A percentile compares a stretch with the other conserved stretches of the same genome.
Conservation (phyloP, 768 basidiomycete genomes). For the Auriculariales sp. region DNA sequence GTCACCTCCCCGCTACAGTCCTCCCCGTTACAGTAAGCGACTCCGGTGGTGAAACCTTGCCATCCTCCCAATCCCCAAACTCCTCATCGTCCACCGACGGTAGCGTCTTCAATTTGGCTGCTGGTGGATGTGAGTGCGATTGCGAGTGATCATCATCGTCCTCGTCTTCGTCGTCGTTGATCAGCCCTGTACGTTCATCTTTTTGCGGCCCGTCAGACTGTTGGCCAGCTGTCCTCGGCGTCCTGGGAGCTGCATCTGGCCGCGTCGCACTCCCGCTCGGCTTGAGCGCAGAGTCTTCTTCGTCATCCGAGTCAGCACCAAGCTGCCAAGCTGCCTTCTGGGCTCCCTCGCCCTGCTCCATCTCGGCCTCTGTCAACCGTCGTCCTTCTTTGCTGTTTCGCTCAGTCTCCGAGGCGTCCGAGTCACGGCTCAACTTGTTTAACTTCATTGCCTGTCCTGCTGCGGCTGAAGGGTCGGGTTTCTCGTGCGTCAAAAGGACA, state of each 20-base stretch:
- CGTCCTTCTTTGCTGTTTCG: slow-evolving; percentile 1
- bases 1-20: neutral
- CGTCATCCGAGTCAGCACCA: slow-evolving; percentile 54
- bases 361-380: slow-evolving; percentile 14
- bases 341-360: slow-evolving; percentile 28
- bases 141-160: slow-evolving; percentile 19
- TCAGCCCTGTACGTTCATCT: slow-evolving; percentile 6
- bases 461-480: slow-evolving; percentile 34
- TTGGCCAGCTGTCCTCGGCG: slow-evolving; percentile 1
- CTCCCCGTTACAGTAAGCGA: neutral
- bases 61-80: slow-evolving; percentile 21
- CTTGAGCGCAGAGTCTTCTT: slow-evolving; percentile 22
- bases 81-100: slow-evolving; percentile 15
- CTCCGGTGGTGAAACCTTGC: neutral
- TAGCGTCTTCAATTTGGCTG: no score
- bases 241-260: slow-evolving; percentile 12
- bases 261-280: slow-evolving; percentile 20
- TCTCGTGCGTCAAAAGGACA: slow-evolving; percentile 86
- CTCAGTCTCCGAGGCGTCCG: slow-evolving; percentile 5
- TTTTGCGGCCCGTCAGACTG: slow-evolving; percentile 1
- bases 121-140: slow-evolving; percentile 19
- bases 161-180: slow-evolving; percentile 13
- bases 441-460: slow-evolving; percentile 1
- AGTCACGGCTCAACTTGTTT: neutral
- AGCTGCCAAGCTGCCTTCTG: slow-evolving; percentile 52